These are phyloP conservation scores for Trichoderma gracile DNA, from an alignment of 2,329 filamentous ascomycete species.

Conservation along the genomic window DNA sequence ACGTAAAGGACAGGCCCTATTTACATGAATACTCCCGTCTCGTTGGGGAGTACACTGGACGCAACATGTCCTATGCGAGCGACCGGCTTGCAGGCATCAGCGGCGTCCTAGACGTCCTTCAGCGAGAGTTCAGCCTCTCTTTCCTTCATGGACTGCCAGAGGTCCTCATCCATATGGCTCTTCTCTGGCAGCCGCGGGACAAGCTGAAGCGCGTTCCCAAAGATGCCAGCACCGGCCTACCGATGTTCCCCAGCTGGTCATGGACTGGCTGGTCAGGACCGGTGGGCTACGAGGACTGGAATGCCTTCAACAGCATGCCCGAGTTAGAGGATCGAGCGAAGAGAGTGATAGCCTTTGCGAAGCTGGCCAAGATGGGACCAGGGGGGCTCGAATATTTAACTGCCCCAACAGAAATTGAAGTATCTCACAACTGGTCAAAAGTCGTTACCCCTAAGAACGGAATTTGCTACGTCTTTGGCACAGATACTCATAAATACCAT, in stretches of 20 bases:
- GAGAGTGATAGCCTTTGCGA: constrained; percentile 4
- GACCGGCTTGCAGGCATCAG: constrained; percentile 10
- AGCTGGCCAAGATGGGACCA: not conserved
- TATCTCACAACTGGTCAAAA: not conserved
- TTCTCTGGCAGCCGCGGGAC: constrained; percentile 21
- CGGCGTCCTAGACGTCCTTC: constrained; percentile 14
- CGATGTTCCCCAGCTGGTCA: constrained; percentile 20
- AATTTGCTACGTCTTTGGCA: not conserved
- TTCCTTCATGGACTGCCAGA: constrained; percentile 15
- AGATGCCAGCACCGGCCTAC: not conserved
- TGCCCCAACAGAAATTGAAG: not conserved
- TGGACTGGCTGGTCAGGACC: constrained; percentile 24
- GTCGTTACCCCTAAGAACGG: not conserved
- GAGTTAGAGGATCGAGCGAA: constrained; percentile 1
- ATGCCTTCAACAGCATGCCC: constrained; percentile 11
- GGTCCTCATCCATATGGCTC: constrained; percentile 5
- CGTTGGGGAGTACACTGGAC: constrained; percentile 12
- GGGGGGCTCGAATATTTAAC: not conserved
- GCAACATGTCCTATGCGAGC: constrained; percentile 18
- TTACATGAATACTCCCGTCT: constrained; percentile 14
- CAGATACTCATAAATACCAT: not conserved
- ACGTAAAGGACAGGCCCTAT: constrained; percentile 2
- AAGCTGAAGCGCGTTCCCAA: constrained; percentile 7
- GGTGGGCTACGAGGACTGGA: constrained; percentile 19
- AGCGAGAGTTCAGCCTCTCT: not conserved